A percentile compares a stretch with the other conserved stretches of the same genome.
These are phyloP conservation scores for Perkinsus chesapeaki DNA, from an alignment of 169 alveolate genomes.

Conservation along the genomic window DNA sequence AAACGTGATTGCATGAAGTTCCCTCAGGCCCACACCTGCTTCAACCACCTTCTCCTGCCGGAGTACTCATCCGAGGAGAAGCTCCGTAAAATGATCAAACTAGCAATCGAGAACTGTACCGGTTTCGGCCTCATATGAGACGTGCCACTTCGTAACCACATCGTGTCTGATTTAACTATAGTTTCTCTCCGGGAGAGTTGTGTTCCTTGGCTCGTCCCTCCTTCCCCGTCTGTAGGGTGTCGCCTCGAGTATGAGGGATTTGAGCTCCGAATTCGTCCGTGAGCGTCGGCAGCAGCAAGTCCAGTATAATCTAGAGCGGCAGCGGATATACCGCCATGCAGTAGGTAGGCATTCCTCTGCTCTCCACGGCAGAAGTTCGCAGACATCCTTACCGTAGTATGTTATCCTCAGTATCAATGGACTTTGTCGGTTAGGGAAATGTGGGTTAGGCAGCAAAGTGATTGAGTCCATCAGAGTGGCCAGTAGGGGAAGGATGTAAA, in stretches of 20 bases:
- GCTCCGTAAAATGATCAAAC: constrained; percentile 41
- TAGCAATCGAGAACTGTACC: constrained; percentile 64
- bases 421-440: too few species aligned
- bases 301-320: neutral
- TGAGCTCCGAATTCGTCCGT: neutral
- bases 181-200: neutral
- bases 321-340: neutral
- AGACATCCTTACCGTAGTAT: neutral
- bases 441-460: too few species aligned
- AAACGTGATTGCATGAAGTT: too few species aligned
- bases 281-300: neutral
- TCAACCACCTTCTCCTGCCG: constrained; percentile 67
- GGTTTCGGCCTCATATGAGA: constrained; percentile 63
- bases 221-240: neutral
- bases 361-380: neutral
- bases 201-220: neutral
- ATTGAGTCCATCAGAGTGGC: too few species aligned
- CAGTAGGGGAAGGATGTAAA: too few species aligned
- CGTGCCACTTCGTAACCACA: neutral
- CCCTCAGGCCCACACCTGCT: constrained; percentile 73
- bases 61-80: constrained; percentile 55
- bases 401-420: too few species aligned
- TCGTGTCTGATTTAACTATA: too few species aligned
- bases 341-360: neutral
- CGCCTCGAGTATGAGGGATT: neutral